A percentile compares a stretch with the other conserved stretches of the same genome.
Conservation (phyloP, 2,329 filamentous ascomycete genomes). For the Phialocephala subalpina region DNA sequence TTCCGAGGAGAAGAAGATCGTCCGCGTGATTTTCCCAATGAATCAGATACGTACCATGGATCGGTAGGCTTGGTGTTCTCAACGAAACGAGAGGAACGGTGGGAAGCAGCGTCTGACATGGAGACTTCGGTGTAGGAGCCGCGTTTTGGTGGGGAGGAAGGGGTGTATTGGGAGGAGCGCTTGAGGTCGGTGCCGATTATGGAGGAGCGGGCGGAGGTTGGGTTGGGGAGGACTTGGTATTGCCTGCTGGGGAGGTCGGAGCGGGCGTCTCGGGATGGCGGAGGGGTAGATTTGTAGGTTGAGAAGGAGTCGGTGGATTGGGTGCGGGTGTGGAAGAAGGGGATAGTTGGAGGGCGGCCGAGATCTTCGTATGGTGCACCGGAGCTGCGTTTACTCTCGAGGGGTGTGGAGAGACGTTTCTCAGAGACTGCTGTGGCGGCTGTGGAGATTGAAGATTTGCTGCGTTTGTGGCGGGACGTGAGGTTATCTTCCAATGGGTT, state of each 20-base stretch:
- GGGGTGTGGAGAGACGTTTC: constrained; percentile 64
- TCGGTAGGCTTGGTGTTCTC: constrained; percentile 19
- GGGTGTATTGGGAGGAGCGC: constrained; percentile 49
- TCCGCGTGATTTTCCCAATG: constrained; percentile 40
- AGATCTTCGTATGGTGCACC: constrained; percentile 54
- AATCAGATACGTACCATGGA: constrained; percentile 43
- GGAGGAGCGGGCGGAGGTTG: constrained; percentile 54
- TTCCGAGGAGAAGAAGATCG: constrained; percentile 40
- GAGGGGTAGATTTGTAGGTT: constrained; percentile 59
- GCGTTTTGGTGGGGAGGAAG: constrained; percentile 41
- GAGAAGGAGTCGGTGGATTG: constrained; percentile 65
- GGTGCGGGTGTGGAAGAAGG: constrained; percentile 82
- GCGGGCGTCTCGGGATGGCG: constrained; percentile 61
- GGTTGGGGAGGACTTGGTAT: constrained; percentile 55
- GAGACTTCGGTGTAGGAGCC: constrained; percentile 59
- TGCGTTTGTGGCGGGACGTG: constrained; percentile 84
- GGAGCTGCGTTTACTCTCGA: constrained; percentile 53
- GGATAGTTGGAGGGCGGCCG: constrained; percentile 64
- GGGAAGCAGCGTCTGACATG: constrained; percentile 15
- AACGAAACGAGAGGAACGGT: constrained; percentile 25
- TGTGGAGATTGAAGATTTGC: constrained; percentile 58
- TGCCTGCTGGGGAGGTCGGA: constrained; percentile 62
- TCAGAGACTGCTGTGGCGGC: constrained; percentile 54
- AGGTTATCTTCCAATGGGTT: constrained; percentile 90
- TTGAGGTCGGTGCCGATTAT: constrained; percentile 52